Evolutionary conservation across 257 asterid species (phyloP).

Genomic region (Nicotiana noctiflora): DNA sequence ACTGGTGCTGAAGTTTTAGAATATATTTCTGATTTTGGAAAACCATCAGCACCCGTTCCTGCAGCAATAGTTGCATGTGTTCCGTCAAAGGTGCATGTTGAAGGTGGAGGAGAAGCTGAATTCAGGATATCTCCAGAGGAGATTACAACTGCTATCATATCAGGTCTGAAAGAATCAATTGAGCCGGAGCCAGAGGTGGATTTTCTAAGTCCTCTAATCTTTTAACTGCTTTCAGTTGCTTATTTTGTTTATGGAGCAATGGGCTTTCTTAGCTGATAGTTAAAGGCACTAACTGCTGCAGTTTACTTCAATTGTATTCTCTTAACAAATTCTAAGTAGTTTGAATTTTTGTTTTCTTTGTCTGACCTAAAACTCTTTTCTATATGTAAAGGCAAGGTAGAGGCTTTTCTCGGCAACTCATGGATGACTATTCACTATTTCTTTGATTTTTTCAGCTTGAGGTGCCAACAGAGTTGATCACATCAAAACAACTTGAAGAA

Average conservation of each 20-base stretch:
- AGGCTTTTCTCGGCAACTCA: not conserved
- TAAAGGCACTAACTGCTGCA: not conserved
- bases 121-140: slow-evolving; percentile 76
- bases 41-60: slow-evolving; percentile 85
- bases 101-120: slow-evolving; percentile 83
- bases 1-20: slow-evolving; percentile 91
- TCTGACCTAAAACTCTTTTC: not conserved
- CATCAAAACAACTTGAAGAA: slow-evolving; percentile 54
- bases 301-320: not conserved
- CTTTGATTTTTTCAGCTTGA: slow-evolving; percentile 67
- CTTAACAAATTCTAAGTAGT: not conserved
- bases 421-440: slow-evolving; percentile 1
- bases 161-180: slow-evolving; percentile 82
- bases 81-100: slow-evolving; percentile 71
- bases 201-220: slow-evolving; percentile 11
- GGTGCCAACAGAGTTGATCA: slow-evolving; percentile 84
- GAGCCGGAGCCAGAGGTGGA: slow-evolving; percentile 96
- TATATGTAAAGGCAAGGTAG: not conserved
- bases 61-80: slow-evolving; percentile 99
- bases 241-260: not conserved
- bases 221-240: not conserved
- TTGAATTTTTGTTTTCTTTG: not conserved
- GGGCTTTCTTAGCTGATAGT: not conserved
- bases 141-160: slow-evolving; percentile 72
- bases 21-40: slow-evolving; percentile 88